Evolutionary conservation across 176 grass and related monocot species (phyloP).

Genomic region (Ensete ventricosum): DNA sequence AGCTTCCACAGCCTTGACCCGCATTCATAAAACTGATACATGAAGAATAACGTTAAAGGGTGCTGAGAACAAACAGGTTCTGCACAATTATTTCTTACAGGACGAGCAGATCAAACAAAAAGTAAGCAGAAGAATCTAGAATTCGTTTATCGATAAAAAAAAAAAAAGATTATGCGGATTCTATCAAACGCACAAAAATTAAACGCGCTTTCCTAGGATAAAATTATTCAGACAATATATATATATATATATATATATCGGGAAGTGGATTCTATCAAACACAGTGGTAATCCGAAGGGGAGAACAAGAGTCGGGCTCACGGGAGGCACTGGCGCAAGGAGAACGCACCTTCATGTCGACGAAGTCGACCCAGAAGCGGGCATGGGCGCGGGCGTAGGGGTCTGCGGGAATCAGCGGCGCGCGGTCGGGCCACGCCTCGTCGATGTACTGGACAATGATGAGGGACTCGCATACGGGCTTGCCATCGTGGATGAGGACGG

Average conservation of each 20-base stretch:
- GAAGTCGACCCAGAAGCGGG: constrained; percentile 51
- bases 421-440: constrained; percentile 29
- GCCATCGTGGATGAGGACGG: constrained; percentile 52
- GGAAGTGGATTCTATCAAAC: too few species aligned
- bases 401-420: constrained; percentile 25
- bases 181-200: too few species aligned
- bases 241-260: too few species aligned
- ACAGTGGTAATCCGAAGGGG: too few species aligned
- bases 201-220: too few species aligned
- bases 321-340: neutral
- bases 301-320: neutral
- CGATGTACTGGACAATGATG: constrained; percentile 53
- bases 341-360: constrained; percentile 34
- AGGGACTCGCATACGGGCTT: constrained; percentile 48
- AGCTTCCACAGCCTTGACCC: constrained; percentile 25
- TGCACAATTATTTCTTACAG: too few species aligned
- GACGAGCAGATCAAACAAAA: too few species aligned
- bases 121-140: too few species aligned
- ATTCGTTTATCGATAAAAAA: too few species aligned
- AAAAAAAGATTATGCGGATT: too few species aligned
- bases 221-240: too few species aligned
- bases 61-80: neutral
- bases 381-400: constrained; percentile 29
- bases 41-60: too few species aligned
- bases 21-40: constrained; percentile 1